Evolutionary conservation across 345 rosid genomes (phyloP), one percentile per base, ranked within the genome.

Genomic region (Eucalyptus regnans): DNA sequence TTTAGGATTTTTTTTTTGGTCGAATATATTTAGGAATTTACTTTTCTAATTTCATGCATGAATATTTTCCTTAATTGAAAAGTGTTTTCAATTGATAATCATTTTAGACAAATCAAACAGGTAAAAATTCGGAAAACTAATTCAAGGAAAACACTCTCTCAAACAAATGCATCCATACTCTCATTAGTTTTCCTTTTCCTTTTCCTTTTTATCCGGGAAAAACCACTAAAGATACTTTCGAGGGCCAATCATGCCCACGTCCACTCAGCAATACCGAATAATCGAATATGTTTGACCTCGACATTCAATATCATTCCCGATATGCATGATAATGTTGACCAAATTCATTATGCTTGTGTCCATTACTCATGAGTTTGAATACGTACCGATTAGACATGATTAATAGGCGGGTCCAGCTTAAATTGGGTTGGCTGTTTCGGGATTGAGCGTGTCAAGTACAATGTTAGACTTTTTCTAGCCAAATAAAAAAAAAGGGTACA

Each of bases 41-140:
- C 58, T 52, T 52, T 52, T 52, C 10, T 52, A 52, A 52, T 52
- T 52, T 52, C 25, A 20, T 52, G 58, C 10, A 3, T 3, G 10
- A 8, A 52, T 52, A 52, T 20, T 52, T 52, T 52, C 58, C 58
- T 20, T 3, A 52, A 52, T 52, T 1, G 2, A 1, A 52, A 0
- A 7, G 25, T 52, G 58, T 20, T 52, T 52, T 8, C 25, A 52
- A 52, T 52, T 52, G 10, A 4, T 20, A 52, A 52, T 20, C 0
- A 3, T 20, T 52, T 52, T 52, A 0, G 10, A 52, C 10, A 52
- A 52, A 52, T 52, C 58, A 52, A 52, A 52, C 0, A 1, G 1
- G 25, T 52, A 4, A 52, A 52, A 52, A 52, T 18, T 18, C 25
- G 1, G 4, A 52, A 52, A 52, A 20, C 1, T 52, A 52, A 52